Evolutionary conservation across 495 filamentous ascomycete species (phyloP).

Genomic region (Talaromyces proteolyticus): DNA sequence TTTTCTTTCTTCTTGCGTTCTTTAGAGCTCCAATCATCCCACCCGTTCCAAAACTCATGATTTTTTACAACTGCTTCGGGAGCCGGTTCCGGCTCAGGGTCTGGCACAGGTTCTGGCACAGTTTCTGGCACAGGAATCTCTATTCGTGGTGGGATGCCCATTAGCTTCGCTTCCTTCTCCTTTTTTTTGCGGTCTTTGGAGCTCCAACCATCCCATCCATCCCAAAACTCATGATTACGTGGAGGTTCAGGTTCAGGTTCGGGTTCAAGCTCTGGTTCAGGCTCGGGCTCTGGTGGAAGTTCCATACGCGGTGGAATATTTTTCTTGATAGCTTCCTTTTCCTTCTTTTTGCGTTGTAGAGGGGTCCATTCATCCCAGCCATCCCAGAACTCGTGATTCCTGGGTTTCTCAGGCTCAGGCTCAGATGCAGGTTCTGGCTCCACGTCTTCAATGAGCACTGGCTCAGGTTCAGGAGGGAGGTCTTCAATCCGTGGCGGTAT

Average conservation of each 20-base stretch:
- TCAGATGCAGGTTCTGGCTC: constrained; percentile 13
- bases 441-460: constrained; percentile 3
- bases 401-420: constrained; percentile 7
- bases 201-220: constrained; percentile 3
- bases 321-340: constrained; percentile 2
- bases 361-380: constrained; percentile 1
- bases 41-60: constrained; percentile 6
- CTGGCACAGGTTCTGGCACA: constrained; percentile 18
- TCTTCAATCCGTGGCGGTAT: not conserved
- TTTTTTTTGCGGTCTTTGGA: constrained; percentile 12
- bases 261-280: not conserved
- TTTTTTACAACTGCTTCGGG: constrained; percentile 9
- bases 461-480: constrained; percentile 6
- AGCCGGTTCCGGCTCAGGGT: constrained; percentile 21
- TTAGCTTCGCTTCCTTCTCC: constrained; percentile 11
- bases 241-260: constrained; percentile 19
- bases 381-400: constrained; percentile 2
- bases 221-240: constrained; percentile 13
- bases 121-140: constrained; percentile 4
- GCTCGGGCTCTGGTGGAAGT: not conserved
- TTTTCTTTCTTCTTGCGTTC: constrained; percentile 9
- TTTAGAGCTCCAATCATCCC: not conserved
- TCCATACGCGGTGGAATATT: not conserved
- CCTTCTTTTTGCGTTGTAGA: not conserved
- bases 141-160: not conserved